phyloP scores from a whole-genome alignment of 2,329 filamentous ascomycete species.

The Leptographium galeiforme region DNA sequence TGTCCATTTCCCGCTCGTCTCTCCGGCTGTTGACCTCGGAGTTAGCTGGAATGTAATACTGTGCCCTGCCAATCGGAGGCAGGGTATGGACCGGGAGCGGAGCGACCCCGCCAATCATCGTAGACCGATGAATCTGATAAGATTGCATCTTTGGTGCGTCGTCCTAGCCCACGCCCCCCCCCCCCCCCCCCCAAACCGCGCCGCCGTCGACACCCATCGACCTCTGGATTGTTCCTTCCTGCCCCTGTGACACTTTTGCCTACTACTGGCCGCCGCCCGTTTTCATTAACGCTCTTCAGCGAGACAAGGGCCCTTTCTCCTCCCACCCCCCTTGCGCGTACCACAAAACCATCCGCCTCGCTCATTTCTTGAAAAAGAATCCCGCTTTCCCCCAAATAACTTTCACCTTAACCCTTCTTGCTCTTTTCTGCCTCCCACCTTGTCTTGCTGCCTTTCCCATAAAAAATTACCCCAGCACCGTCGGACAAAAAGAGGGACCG shows the following conservation, averaged over 20 bases:
- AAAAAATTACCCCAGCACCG: background rate
- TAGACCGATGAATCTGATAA: conserved; percentile 11
- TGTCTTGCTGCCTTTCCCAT: background rate
- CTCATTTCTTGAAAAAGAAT: conserved; percentile 11
- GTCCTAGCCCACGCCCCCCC: background rate
- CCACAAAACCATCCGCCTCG: conserved; percentile 8
- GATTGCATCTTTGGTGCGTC: background rate
- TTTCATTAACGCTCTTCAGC: conserved; percentile 11
- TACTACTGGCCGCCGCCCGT: conserved; percentile 4
- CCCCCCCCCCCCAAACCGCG: conserved; percentile 1
- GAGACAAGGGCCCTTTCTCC: conserved; percentile 5
- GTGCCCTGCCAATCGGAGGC: background rate
- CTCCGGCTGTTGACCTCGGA: background rate
- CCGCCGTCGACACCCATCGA: conserved; percentile 2
- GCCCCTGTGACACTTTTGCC: conserved; percentile 2
- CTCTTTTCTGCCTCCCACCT: conserved; percentile 1
- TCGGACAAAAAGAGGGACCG: background rate
- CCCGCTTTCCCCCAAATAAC: conserved; percentile 12
- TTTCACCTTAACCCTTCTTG: conserved; percentile 9
- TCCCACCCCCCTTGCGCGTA: conserved; percentile 9
- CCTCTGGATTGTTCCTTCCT: conserved; percentile 7
- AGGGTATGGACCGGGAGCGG: background rate
- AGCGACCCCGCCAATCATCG: conserved; percentile 3
- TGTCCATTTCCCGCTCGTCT: too few relatives aligned
- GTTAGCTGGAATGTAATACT: background rate